Evolutionary conservation across 306 rosid species (phyloP).

Genomic region (Medicago lupulina): DNA sequence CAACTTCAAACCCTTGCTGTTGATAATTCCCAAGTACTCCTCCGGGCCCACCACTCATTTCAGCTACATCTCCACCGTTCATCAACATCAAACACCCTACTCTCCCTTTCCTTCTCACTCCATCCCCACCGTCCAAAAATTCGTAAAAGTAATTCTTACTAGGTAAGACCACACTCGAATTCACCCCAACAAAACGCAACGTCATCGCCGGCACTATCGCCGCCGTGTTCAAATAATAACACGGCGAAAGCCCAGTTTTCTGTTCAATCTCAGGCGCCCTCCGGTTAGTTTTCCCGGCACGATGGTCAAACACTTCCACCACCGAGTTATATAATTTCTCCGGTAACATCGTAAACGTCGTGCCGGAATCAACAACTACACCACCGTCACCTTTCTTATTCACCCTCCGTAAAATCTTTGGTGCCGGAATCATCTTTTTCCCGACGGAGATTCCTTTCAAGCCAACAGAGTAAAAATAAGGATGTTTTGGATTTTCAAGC

Average conservation of each 20-base stretch:
- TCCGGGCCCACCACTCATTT: slow-evolving; percentile 73
- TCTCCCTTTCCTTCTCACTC: slow-evolving; percentile 44
- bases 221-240: slow-evolving; percentile 54
- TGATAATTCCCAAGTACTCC: slow-evolving; percentile 85
- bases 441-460: slow-evolving; percentile 71
- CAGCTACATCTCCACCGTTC: slow-evolving; percentile 84
- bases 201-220: slow-evolving; percentile 54
- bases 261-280: slow-evolving; percentile 67
- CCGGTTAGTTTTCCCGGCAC: slow-evolving; percentile 52
- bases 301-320: slow-evolving; percentile 65
- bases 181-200: slow-evolving; percentile 66
- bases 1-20: slow-evolving; percentile 90
- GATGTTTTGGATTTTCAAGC: slow-evolving; percentile 79
- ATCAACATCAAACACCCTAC: slow-evolving; percentile 91
- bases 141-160: slow-evolving; percentile 75
- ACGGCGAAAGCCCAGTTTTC: slow-evolving; percentile 68
- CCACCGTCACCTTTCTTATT: slow-evolving; percentile 69
- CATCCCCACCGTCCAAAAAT: slow-evolving; percentile 69
- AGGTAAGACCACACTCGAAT: slow-evolving; percentile 72
- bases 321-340: slow-evolving; percentile 57
- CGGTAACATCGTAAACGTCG: slow-evolving; percentile 89
- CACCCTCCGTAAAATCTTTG: slow-evolving; percentile 57
- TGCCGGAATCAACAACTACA: slow-evolving; percentile 87
- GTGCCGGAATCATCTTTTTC: slow-evolving; percentile 52
- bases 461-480: slow-evolving; percentile 71